Conservation (phyloP, 1,284 basidiomycete genomes). For the Tausonia pullulans region DNA sequence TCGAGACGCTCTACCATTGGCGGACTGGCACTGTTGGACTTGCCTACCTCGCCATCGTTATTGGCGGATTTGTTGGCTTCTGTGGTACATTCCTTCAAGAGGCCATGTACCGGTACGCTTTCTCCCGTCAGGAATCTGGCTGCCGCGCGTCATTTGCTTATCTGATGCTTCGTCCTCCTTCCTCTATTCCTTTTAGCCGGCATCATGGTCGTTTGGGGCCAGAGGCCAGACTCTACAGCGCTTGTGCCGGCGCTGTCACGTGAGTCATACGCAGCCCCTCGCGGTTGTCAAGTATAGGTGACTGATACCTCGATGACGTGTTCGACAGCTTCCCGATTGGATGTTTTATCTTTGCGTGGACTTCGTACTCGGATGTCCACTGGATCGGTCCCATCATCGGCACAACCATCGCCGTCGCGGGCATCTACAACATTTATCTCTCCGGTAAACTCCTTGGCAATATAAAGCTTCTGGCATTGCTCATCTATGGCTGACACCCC, state of each 20-base stretch:
- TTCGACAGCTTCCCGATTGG: background rate
- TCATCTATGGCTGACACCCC: background rate
- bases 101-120: too few species aligned
- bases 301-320: background rate
- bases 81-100: too few species aligned
- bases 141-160: background rate
- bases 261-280: slow-evolving; percentile 15
- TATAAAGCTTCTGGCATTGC: slow-evolving; percentile 22
- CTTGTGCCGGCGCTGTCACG: slow-evolving; percentile 49
- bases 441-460: background rate
- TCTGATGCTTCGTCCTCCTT: slow-evolving; percentile 8
- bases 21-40: slow-evolving; percentile 51
- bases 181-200: slow-evolving; percentile 39
- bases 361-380: slow-evolving; percentile 41
- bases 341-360: slow-evolving; percentile 42
- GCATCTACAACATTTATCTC: slow-evolving; percentile 28
- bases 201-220: slow-evolving; percentile 47
- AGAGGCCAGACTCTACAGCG: slow-evolving; percentile 59
- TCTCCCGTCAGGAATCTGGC: too few species aligned
- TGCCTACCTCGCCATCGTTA: slow-evolving; percentile 45
- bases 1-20: slow-evolving; percentile 52
- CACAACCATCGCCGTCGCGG: slow-evolving; percentile 22
- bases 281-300: background rate
- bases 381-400: slow-evolving; percentile 47
- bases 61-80: too few species aligned